Evolutionary conservation across 306 rosid species (phyloP).

Genomic region (Sophora flavescens): DNA sequence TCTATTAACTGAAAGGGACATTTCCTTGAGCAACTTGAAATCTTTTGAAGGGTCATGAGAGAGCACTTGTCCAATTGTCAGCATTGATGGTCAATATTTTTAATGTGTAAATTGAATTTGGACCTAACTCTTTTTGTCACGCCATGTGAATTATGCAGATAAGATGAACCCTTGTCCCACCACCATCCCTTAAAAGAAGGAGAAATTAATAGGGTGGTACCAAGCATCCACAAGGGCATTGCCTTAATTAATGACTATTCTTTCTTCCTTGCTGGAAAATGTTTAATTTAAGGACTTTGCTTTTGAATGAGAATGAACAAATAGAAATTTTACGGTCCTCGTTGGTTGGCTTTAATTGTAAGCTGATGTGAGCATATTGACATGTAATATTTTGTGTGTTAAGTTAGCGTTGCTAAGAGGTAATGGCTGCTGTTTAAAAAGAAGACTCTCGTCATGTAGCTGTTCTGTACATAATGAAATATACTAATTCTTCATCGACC

Average conservation of each 20-base stretch:
- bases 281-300: background rate
- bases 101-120: constrained; percentile 43
- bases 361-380: background rate
- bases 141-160: constrained; percentile 42
- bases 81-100: constrained; percentile 33
- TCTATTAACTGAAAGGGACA: constrained; percentile 38
- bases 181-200: background rate
- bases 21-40: constrained; percentile 45
- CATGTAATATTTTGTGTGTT: background rate
- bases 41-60: constrained; percentile 41
- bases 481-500: constrained; percentile 13
- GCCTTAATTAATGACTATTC: constrained; percentile 1
- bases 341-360: constrained; percentile 41
- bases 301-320: constrained; percentile 33
- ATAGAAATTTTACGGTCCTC: constrained; percentile 40
- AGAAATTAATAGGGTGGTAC: constrained; percentile 6
- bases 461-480: background rate
- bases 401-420: background rate
- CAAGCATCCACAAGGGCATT: constrained; percentile 18
- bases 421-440: background rate
- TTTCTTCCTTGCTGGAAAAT: constrained; percentile 20
- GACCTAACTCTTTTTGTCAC: constrained; percentile 37
- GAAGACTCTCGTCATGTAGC: background rate
- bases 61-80: constrained; percentile 33
- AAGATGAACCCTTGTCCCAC: constrained; percentile 26